These are phyloP conservation scores for Letharia columbiana DNA, from an alignment of 495 filamentous ascomycete genomes.

Conservation along the genomic window DNA sequence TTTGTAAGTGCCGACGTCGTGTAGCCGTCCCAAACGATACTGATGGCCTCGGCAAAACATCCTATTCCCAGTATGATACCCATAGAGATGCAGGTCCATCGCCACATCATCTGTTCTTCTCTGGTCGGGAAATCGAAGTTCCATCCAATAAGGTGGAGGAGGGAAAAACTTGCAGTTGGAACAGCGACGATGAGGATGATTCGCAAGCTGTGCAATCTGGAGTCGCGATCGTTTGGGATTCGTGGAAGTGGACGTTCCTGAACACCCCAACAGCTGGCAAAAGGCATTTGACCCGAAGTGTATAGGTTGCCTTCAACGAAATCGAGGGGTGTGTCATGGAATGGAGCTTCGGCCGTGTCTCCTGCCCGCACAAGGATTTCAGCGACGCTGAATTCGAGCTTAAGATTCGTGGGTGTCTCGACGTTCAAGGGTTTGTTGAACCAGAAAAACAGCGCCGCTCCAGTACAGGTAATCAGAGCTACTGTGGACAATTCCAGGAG, in stretches of 20 bases:
- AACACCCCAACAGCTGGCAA: slow-evolving; percentile 9
- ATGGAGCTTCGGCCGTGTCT: slow-evolving; percentile 8
- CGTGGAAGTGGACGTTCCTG: slow-evolving; percentile 22
- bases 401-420: slow-evolving; percentile 16
- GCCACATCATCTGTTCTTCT: slow-evolving; percentile 31
- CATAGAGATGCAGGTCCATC: slow-evolving; percentile 16
- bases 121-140: slow-evolving; percentile 35
- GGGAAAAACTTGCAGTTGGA: slow-evolving; percentile 24
- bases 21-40: slow-evolving; percentile 13
- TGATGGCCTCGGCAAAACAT: slow-evolving; percentile 13
- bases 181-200: slow-evolving; percentile 16
- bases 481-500: slow-evolving; percentile 31
- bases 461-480: slow-evolving; percentile 27
- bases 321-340: slow-evolving; percentile 27
- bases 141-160: slow-evolving; percentile 33
- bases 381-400: not conserved
- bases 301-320: slow-evolving; percentile 28
- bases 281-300: slow-evolving; percentile 14
- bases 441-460: slow-evolving; percentile 24
- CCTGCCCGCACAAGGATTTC: slow-evolving; percentile 5
- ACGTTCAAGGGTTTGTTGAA: slow-evolving; percentile 30
- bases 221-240: slow-evolving; percentile 26
- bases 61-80: slow-evolving; percentile 9
- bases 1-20: slow-evolving; percentile 15
- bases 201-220: slow-evolving; percentile 12